A percentile compares a stretch with the other conserved stretches of the same genome.
phyloP scores from a whole-genome alignment of 1,284 basidiomycete genomes.

The Heterobasidion irregulare region DNA sequence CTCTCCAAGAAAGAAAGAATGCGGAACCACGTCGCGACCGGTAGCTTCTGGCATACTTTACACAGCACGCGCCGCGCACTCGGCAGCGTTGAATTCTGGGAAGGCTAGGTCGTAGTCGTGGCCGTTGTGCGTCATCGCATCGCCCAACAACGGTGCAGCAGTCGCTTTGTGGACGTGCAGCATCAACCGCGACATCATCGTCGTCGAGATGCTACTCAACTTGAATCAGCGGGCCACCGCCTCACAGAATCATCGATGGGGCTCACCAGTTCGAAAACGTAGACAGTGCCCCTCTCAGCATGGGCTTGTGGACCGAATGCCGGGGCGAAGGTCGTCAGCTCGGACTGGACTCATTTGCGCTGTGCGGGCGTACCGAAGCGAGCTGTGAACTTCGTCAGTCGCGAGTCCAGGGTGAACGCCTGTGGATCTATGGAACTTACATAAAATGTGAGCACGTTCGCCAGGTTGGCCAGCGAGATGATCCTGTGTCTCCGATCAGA shows the following conservation, averaged over 20 bases:
- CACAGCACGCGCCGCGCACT: no score
- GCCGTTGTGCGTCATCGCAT: no score
- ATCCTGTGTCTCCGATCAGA: no score
- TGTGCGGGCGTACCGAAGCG: neutral
- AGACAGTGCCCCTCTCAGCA: neutral
- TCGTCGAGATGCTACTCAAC: neutral
- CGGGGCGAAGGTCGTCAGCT: no score
- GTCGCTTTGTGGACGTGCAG: neutral
- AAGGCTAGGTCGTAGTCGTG: no score
- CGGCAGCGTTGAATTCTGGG: no score
- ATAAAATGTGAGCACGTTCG: neutral
- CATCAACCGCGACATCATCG: neutral
- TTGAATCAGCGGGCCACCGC: neutral
- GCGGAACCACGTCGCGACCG: no score
- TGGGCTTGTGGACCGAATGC: neutral
- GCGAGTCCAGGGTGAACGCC: neutral
- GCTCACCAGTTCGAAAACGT: neutral
- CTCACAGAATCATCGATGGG: neutral
- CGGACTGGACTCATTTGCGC: no score
- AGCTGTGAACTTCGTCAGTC: neutral
- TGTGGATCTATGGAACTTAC: neutral
- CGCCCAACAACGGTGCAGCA: neutral
- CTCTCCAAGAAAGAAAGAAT: no score
- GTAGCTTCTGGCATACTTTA: no score
- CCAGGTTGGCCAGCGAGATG: neutral